Base-by-base conservation (phyloP, 140 eudicot genomes). In the Senecio squalidus region DNA sequence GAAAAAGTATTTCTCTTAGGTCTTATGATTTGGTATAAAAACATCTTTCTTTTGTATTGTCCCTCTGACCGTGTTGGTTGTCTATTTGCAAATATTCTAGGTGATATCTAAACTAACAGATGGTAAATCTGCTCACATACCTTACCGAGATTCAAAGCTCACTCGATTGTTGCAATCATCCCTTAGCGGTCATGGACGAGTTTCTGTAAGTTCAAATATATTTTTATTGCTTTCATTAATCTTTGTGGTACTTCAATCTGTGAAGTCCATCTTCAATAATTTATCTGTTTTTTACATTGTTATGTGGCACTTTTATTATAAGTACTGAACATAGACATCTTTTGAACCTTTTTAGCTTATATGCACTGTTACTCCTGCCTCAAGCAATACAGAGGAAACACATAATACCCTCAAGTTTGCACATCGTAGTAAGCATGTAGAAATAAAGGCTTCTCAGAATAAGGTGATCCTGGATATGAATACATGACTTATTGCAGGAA, bases 311-410 rank as follows among this genome's bases (percentile, higher is more conserved):
- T 47, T 58, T 36, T 23, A 9, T 52, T 38, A n/a, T n/a, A 20
- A 54, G 16, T 59, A 41, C 41, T 36, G 60, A 53, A 64, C 60
- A 28, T 38, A 22, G 47, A 8, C 20, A 36, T 61, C 31, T 59
- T 58, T 70, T 43, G 24, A 54, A 66, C 64, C 22, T 57, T 61
- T 70, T 11, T 41, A 88, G 94, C 94, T 88, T 76, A 88, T 88
- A 64, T 88, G 96, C 81, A 88, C 91, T 10, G 94, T 88, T 53
- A 88, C 96, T 15, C 96, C 96, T 51, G 78, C 96, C 62, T 88
- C 96, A 6, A 81, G 94, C 70, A 84, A 76, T 51, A 69, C 82
- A 27, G 96, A 88, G 64, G 96, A 88, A 79, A 88, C 96, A 62
- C 96, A 88, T 60, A 88, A 88, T 67, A 88, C 96, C 3, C 62